phyloP scores from a whole-genome alignment of 306 rosid species.

The Dalbergia oliveri region DNA sequence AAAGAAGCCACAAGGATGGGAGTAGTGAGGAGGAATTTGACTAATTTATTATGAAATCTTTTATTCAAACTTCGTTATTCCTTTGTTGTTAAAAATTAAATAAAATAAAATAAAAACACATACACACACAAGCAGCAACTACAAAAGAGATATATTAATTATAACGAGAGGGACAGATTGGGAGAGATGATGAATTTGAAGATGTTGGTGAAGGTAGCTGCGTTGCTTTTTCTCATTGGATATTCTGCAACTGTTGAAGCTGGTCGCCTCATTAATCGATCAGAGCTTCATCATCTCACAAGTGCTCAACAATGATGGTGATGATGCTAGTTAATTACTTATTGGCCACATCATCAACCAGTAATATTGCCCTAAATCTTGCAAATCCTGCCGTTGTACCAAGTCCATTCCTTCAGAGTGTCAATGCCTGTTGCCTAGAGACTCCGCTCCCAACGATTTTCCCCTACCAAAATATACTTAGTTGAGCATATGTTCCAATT shows the following conservation, averaged over 20 bases:
- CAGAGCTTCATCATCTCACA: neutral
- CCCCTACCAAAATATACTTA: too few species aligned
- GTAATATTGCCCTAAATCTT: neutral
- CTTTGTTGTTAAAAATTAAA: too few species aligned
- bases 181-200: conserved; percentile 6
- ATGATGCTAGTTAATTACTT: too few species aligned
- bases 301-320: neutral
- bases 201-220: neutral
- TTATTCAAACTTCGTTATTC: too few species aligned
- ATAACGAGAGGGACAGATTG: too few species aligned
- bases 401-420: conserved; percentile 14
- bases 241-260: conserved; percentile 19
- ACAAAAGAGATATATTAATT: neutral
- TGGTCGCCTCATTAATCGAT: conserved; percentile 15
- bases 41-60: too few species aligned
- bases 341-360: too few species aligned
- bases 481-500: too few species aligned
- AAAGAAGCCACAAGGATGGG: too few species aligned
- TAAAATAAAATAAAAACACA: too few species aligned
- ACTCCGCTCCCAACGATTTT: neutral
- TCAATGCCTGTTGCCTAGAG: neutral
- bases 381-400: neutral
- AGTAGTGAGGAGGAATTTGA: too few species aligned
- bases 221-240: neutral
- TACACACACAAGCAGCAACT: neutral